These are phyloP conservation scores for Steccherinum ochraceum DNA, from an alignment of 768 basidiomycete species.

Conservation along the genomic window DNA sequence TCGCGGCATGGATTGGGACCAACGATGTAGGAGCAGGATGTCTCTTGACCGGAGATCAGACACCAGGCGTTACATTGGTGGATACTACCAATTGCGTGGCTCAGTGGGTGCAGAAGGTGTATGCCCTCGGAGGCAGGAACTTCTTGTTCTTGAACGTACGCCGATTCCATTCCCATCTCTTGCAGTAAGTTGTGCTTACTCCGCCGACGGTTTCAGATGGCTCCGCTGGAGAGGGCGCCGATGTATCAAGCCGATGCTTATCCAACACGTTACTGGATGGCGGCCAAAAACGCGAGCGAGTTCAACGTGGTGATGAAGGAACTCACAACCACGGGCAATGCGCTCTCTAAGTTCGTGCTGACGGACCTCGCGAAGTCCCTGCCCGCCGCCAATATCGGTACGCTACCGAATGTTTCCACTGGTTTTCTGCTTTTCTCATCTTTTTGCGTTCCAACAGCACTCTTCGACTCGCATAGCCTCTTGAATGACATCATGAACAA, in stretches of 20 bases:
- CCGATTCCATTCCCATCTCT: not conserved
- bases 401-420: constrained; percentile 9
- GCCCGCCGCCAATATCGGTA: constrained; percentile 46
- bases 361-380: constrained; percentile 10
- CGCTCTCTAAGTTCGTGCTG: constrained; percentile 39
- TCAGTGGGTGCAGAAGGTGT: constrained; percentile 47
- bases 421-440: not conserved
- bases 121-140: constrained; percentile 49
- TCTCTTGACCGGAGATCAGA: constrained; percentile 43
- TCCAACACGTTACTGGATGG: constrained; percentile 21
- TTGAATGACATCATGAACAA: constrained; percentile 52
- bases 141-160: constrained; percentile 60
- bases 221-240: constrained; percentile 22
- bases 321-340: constrained; percentile 43
- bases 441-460: constrained; percentile 29
- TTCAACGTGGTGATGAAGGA: constrained; percentile 28
- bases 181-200: not conserved
- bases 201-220: constrained; percentile 13
- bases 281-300: constrained; percentile 20
- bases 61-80: constrained; percentile 40
- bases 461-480: constrained; percentile 55
- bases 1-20: constrained; percentile 54
- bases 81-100: constrained; percentile 49
- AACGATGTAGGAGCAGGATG: constrained; percentile 45
- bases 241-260: constrained; percentile 18